Percentiles rank a stretch among this genome's conserved stretches.
These are phyloP conservation scores for Rhododendron ferrugineum DNA, from an alignment of 148 eudicot genomes.

Conservation along the genomic window DNA sequence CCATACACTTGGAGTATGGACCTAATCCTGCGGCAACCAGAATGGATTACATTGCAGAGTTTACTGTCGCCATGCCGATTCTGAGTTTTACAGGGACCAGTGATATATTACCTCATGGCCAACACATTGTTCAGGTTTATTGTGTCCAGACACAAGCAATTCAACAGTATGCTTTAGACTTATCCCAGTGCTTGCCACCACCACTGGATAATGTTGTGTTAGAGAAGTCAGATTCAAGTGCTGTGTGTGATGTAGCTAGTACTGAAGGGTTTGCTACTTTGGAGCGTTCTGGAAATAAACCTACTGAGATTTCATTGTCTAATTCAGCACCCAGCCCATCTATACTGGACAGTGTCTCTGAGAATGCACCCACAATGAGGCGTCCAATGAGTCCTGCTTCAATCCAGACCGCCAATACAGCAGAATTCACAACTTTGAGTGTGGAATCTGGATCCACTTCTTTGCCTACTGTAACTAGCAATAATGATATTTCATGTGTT, in stretches of 20 bases:
- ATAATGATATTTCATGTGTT: slow-evolving; percentile 40
- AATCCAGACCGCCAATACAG: slow-evolving; percentile 29
- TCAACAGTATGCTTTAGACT: slow-evolving; percentile 95
- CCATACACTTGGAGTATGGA: slow-evolving; percentile 85
- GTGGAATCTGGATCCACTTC: slow-evolving; percentile 39
- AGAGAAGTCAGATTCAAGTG: slow-evolving; percentile 62
- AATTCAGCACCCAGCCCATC: slow-evolving; percentile 41
- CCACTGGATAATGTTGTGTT: slow-evolving; percentile 47
- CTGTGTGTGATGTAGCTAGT: slow-evolving; percentile 42
- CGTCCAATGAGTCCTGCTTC: slow-evolving; percentile 39
- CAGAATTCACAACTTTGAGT: slow-evolving; percentile 31
- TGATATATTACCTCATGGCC: slow-evolving; percentile 67
- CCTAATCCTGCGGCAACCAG: slow-evolving; percentile 69
- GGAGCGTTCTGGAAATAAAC: slow-evolving; percentile 55
- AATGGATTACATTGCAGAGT: slow-evolving; percentile 94
- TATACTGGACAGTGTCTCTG: slow-evolving; percentile 27
- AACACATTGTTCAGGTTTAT: slow-evolving; percentile 77
- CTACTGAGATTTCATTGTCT: slow-evolving; percentile 37
- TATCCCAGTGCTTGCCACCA: slow-evolving; percentile 89
- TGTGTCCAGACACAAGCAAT: slow-evolving; percentile 99
- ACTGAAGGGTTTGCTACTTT: slow-evolving; percentile 35
- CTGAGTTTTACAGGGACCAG: slow-evolving; percentile 95
- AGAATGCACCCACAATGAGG: slow-evolving; percentile 37
- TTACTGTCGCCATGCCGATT: slow-evolving; percentile 97
- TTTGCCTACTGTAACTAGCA: slow-evolving; percentile 37